Conservation (phyloP, 306 rosid species). For the Vigna reflexopilosa region DNA sequence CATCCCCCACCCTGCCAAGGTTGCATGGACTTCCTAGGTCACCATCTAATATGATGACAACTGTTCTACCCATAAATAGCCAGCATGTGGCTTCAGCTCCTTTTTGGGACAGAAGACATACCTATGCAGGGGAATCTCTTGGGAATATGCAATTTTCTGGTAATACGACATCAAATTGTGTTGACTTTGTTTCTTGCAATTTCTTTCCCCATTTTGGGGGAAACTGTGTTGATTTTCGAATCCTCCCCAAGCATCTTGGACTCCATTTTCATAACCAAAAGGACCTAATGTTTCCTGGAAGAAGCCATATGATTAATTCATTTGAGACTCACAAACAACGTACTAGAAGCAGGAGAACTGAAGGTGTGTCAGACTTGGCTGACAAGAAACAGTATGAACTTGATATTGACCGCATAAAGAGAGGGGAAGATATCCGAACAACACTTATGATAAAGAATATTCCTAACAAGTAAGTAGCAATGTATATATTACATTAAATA, state of each 20-base stretch:
- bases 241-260: conserved; percentile 52
- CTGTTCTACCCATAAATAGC: conserved; percentile 48
- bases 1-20: conserved; percentile 49
- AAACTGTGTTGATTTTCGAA: conserved; percentile 50
- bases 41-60: conserved; percentile 57
- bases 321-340: conserved; percentile 65
- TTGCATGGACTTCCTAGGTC: conserved; percentile 57
- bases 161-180: conserved; percentile 46
- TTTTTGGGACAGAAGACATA: conserved; percentile 60
- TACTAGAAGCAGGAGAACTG: conserved; percentile 65
- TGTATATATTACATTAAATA: background rate
- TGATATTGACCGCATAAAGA: conserved; percentile 59
- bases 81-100: conserved; percentile 64
- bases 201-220: conserved; percentile 61
- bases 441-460: conserved; percentile 84
- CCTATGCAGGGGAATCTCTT: conserved; percentile 60
- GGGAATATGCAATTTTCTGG: conserved; percentile 55
- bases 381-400: conserved; percentile 74
- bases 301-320: conserved; percentile 52
- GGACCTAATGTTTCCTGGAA: conserved; percentile 52
- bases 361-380: conserved; percentile 49
- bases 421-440: conserved; percentile 68
- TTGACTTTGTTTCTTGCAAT: conserved; percentile 54
- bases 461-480: conserved; percentile 71
- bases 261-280: conserved; percentile 41